Percentiles rank a stretch among this genome's conserved stretches.
These are phyloP conservation scores for Colletotrichum cuscutae DNA, from an alignment of 2,329 filamentous ascomycete genomes.

Conservation along the genomic window DNA sequence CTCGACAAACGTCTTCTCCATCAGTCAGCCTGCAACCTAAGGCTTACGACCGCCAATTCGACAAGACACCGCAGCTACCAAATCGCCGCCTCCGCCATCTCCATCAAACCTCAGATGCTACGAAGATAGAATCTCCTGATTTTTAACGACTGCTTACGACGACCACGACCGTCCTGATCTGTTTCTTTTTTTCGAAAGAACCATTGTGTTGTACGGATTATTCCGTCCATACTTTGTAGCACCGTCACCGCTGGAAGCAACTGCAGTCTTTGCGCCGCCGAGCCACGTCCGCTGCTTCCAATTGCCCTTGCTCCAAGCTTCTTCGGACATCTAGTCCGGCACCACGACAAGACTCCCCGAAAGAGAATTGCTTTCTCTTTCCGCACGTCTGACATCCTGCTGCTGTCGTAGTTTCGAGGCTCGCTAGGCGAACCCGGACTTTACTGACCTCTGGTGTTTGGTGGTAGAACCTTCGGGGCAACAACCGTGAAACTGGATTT, in stretches of 20 bases:
- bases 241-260: conserved; percentile 5
- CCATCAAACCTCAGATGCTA: conserved; percentile 12
- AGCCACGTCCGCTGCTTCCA: not conserved
- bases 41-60: not conserved
- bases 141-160: conserved; percentile 33
- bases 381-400: not conserved
- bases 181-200: not conserved
- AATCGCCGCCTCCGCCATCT: not conserved
- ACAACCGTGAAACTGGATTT: conserved; percentile 94
- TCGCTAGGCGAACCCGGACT: conserved; percentile 18
- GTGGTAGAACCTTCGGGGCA: conserved; percentile 41
- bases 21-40: not conserved
- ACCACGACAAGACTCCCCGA: not conserved
- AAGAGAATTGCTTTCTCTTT: not conserved
- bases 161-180: conserved; percentile 30
- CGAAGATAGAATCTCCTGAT: conserved; percentile 12
- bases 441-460: conserved; percentile 16
- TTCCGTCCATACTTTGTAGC: not conserved
- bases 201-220: not conserved
- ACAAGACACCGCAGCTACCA: not conserved
- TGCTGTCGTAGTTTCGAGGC: conserved; percentile 1
- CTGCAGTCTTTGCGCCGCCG: not conserved
- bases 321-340: not conserved
- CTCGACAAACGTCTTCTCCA: conserved; percentile 3
- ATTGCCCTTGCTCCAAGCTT: not conserved